These are phyloP conservation scores for Cichorium intybus DNA, from an alignment of 140 eudicot genomes.

Conservation along the genomic window DNA sequence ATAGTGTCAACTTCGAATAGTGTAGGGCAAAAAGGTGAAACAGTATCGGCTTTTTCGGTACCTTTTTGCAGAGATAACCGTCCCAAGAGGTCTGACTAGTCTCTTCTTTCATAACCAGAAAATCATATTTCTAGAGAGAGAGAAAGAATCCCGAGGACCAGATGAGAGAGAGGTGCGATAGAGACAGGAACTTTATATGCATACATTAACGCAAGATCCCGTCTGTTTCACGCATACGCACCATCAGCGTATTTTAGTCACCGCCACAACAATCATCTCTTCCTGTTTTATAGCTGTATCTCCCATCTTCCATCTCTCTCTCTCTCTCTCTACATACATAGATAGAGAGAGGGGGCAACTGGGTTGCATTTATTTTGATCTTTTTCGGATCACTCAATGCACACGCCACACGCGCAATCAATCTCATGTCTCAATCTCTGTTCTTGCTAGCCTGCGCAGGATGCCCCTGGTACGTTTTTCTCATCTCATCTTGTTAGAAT, in stretches of 20 bases:
- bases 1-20: background rate
- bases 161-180: constrained; percentile 1
- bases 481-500: background rate
- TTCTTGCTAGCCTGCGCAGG: constrained; percentile 38
- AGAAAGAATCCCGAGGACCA: constrained; percentile 18
- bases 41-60: constrained; percentile 5
- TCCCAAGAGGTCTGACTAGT: constrained; percentile 28
- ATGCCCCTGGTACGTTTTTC: constrained; percentile 19
- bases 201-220: constrained; percentile 29
- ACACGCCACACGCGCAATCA: constrained; percentile 16
- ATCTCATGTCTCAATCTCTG: constrained; percentile 27
- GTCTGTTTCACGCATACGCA: constrained; percentile 37
- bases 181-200: constrained; percentile 18
- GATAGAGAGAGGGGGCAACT: constrained; percentile 27
- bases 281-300: constrained; percentile 21
- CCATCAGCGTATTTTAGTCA: constrained; percentile 35
- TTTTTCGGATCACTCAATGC: constrained; percentile 37
- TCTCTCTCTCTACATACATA: background rate
- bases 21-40: constrained; percentile 1
- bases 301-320: constrained; percentile 1
- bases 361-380: constrained; percentile 33
- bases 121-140: constrained; percentile 15
- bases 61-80: constrained; percentile 40
- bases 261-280: constrained; percentile 21
- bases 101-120: constrained; percentile 32